phyloP scores from a whole-genome alignment of 1,139 yeast species.

The Meyerozyma sp. region DNA sequence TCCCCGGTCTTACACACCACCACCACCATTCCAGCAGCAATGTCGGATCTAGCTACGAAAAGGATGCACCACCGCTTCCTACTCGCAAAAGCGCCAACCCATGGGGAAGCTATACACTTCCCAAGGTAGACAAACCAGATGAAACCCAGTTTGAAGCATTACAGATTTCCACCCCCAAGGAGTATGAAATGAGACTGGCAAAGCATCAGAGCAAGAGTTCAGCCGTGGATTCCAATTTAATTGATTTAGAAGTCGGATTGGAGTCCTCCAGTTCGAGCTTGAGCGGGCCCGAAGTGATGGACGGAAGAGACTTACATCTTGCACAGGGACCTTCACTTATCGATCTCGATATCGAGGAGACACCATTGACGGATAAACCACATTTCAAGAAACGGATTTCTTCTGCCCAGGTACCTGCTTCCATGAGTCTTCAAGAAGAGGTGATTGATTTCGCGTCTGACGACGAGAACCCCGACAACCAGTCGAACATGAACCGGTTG shows the following conservation, averaged over 20 bases:
- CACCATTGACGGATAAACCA: constrained; percentile 9
- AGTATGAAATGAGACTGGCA: neutral
- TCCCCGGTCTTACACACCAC: neutral
- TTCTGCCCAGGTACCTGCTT: constrained; percentile 27
- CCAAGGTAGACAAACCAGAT: constrained; percentile 9
- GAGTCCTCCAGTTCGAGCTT: constrained; percentile 23
- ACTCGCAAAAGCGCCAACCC: constrained; percentile 15
- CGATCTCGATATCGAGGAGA: constrained; percentile 26
- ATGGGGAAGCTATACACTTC: constrained; percentile 12
- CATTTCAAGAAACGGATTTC: constrained; percentile 29
- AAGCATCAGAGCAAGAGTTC: neutral
- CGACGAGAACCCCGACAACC: constrained; percentile 38
- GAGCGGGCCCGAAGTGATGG: neutral
- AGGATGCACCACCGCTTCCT: neutral
- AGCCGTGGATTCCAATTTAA: constrained; percentile 16
- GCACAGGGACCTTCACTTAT: constrained; percentile 24
- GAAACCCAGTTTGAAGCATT: neutral
- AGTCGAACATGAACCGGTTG: constrained; percentile 36
- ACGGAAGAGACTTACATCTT: neutral
- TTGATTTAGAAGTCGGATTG: constrained; percentile 36
- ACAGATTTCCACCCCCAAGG: neutral
- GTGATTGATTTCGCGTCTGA: constrained; percentile 46
- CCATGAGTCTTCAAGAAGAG: constrained; percentile 36
- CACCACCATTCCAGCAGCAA: neutral
- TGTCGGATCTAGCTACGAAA: neutral